Evolutionary conservation across 805 yeast species (phyloP), one percentile per base, ranked within the genome.

Genomic region (Candida koratica): DNA sequence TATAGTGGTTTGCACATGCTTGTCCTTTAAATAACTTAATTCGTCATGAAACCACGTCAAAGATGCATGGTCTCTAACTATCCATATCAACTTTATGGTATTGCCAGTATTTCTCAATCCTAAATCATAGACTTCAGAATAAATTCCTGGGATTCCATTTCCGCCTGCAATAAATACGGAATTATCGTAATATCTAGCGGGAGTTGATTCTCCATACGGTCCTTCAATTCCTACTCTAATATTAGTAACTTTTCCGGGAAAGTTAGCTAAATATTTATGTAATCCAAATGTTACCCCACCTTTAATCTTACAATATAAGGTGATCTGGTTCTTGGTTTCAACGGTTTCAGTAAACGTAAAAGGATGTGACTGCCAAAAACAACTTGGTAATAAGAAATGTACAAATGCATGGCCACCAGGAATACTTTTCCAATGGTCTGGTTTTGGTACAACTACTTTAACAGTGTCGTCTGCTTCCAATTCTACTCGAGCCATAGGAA

Each of bases 151-250:
- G 34, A 84, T 64, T 36, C 93, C 93, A 36, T 77, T 77, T 19
- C 93, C 90, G 32, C 87, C 89, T 6, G 89, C 82, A 16, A 83
- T 43, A 28, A 80, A 67, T 5, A 81, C 65, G 5, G 79, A 71
- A 38, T 73, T 69, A 32, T 76, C 72, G 46, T 71, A 81, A 28
- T 63, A 58, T 17, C 62, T 58, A 11, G 76, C 58, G 2, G 79
- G 73, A 4, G 73, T 52, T 2, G 70, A 44, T 25, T 66, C 63
- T 3, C 90, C 85, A 49, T 84, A 83, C 2, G 89, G 88, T 1
- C 90, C 90, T 51, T 83, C 90, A 9, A 65, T 52, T 7, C 53
- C 51, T 11, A 65, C 65, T 36, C 64, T 47, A 25, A 64, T 51
- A 13, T 15, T 42, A 3, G 53, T 34, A 2, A 52, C 32, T 28